These are phyloP conservation scores for Carpinus fangiana DNA, from an alignment of 306 rosid species.

Conservation along the genomic window DNA sequence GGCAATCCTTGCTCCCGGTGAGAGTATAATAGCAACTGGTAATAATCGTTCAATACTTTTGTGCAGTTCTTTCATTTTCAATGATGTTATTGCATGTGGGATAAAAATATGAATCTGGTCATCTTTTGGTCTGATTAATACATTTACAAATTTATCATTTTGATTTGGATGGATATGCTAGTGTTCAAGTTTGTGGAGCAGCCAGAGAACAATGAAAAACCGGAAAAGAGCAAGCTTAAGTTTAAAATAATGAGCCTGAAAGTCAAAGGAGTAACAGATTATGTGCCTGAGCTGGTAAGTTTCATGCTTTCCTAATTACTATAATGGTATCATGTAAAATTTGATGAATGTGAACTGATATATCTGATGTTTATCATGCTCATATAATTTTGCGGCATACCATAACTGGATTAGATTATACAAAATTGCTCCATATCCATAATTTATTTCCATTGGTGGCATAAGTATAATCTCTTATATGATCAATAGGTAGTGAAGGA, in stretches of 20 bases:
- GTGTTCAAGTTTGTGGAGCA: slow-evolving; percentile 96
- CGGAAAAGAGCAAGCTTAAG: slow-evolving; percentile 81
- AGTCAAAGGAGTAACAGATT: slow-evolving; percentile 87
- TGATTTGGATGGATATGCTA: slow-evolving; percentile 34
- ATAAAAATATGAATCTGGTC: not conserved
- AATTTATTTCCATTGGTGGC: not conserved
- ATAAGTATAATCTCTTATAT: not conserved
- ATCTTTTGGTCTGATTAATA: not conserved
- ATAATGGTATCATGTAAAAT: not conserved
- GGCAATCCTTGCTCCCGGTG: slow-evolving; percentile 92
- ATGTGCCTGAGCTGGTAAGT: slow-evolving; percentile 97
- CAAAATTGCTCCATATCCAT: not conserved
- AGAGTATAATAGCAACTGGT: slow-evolving; percentile 97
- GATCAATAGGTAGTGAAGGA: not conserved
- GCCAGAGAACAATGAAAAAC: slow-evolving; percentile 90
- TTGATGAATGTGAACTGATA: not conserved
- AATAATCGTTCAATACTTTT: slow-evolving; percentile 20
- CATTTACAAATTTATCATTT: slow-evolving; percentile 6
- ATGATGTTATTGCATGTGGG: not conserved
- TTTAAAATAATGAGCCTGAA: slow-evolving; percentile 99
- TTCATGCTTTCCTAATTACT: slow-evolving; percentile 8
- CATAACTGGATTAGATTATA: not conserved
- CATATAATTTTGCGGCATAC: not conserved
- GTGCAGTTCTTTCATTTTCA: slow-evolving; percentile 8
- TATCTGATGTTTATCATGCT: slow-evolving; percentile 7